Evolutionary conservation across 352 stramenopile genomes (phyloP).

Genomic region (Achlya hypogyna): DNA sequence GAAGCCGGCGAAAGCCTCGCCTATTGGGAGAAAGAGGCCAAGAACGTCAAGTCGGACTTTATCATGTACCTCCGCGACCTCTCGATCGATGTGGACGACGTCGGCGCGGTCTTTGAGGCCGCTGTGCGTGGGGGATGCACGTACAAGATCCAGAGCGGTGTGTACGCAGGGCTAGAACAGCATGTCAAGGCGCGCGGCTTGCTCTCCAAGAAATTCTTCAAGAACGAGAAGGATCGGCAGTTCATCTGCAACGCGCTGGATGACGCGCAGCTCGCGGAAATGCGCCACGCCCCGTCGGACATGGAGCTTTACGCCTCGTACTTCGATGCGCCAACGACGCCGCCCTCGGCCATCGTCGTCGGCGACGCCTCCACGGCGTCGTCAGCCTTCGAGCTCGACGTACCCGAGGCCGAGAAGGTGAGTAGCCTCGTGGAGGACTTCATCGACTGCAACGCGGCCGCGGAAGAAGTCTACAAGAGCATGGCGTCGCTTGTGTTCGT

Average conservation of each 20-base stretch:
- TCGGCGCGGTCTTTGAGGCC: slow-evolving; percentile 45
- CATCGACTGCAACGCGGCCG: not conserved
- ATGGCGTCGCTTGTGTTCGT: not conserved
- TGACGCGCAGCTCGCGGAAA: not conserved
- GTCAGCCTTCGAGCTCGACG: not conserved
- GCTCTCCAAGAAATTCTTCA: slow-evolving; percentile 58
- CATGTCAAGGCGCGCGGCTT: slow-evolving; percentile 68
- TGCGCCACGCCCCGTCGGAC: not conserved
- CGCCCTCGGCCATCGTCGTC: not conserved
- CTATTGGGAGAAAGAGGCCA: slow-evolving; percentile 73
- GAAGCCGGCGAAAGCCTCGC: slow-evolving; percentile 46
- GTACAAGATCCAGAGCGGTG: slow-evolving; percentile 66
- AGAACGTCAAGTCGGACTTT: slow-evolving; percentile 73
- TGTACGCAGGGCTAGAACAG: slow-evolving; percentile 74
- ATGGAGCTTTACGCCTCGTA: slow-evolving; percentile 16
- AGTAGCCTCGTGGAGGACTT: not conserved
- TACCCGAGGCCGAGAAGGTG: not conserved
- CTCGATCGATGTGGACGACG: slow-evolving; percentile 61
- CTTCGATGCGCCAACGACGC: slow-evolving; percentile 3
- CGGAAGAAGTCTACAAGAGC: not conserved
- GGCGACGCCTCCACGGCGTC: not conserved
- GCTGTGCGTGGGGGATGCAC: slow-evolving; percentile 62
- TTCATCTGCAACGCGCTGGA: not conserved
- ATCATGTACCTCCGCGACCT: slow-evolving; percentile 71
- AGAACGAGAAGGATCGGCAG: slow-evolving; percentile 13